Evolutionary conservation across 345 rosid species (phyloP), one percentile per base, ranked within the genome.

Genomic region (Limnanthes douglasii): DNA sequence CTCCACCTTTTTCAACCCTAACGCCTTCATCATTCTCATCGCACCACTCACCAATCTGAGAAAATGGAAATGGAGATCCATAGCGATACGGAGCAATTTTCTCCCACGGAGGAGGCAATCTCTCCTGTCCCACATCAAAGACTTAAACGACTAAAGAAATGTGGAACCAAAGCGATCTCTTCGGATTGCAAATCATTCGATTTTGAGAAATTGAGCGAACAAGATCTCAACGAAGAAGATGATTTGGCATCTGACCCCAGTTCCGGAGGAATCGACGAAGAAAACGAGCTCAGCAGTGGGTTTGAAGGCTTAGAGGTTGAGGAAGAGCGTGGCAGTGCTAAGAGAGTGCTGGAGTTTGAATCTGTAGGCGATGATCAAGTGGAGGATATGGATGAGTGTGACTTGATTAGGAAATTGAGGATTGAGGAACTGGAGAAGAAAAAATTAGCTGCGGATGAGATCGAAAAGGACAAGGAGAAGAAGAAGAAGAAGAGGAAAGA

Each of bases 71-170:
- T 33, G 38, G 48, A 52, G 31, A 83, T 88, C 93, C 56, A 16
- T 18, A 60, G 38, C 52, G 70, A 70, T 29, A 64, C 62, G 25
- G 73, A 64, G 41, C 65, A 47, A 13, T 48, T 52, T 53, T 59
- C 73, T 8, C 78, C 67, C 5, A 10, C 64, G 8, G 72, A 66
- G n/a, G 32, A 45, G 19, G 42, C 62, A 20, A 54, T 71, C 22
- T 57, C 70, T 39, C 70, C 71, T 0, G 39, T 55, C 39, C 59
- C 59, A 1, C 63, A 37, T 16, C 60, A 75, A 29, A 70, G 57
- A 71, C 72, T 88, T 17, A 68, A 79, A 46, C 83, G 90, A 59
- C 53, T 88, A 43, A 83, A 65, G 62, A 74, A 56, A 32, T n/a
- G n/a, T n/a, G n/a, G n/a, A n/a, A 57, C 68, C 7, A 45, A 49